A percentile compares a stretch with the other conserved stretches of the same genome.
These are phyloP conservation scores for Hyaloperonospora brassicae DNA, from an alignment of 352 stramenopile genomes.

Conservation along the genomic window DNA sequence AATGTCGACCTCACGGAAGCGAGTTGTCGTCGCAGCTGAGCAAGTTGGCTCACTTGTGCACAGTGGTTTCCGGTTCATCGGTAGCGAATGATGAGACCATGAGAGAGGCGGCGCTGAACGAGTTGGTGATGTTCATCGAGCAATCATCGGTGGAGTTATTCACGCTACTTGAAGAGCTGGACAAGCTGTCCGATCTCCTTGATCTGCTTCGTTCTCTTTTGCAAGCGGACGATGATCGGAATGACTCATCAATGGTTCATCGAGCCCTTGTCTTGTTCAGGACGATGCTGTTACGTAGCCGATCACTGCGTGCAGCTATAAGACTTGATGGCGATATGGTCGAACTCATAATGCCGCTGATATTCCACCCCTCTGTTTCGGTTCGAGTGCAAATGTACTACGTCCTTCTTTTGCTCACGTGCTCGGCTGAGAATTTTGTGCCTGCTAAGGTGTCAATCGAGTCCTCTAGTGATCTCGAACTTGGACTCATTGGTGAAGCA, in stretches of 20 bases:
- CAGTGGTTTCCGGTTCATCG: slow-evolving; percentile 22
- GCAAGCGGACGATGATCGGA: slow-evolving; percentile 4
- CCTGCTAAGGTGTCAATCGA: neutral
- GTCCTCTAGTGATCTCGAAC: neutral
- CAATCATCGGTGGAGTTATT: slow-evolving; percentile 22
- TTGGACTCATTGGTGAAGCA: slow-evolving; percentile 10
- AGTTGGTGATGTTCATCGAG: slow-evolving; percentile 25
- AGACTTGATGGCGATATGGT: slow-evolving; percentile 23
- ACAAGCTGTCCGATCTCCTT: slow-evolving; percentile 23
- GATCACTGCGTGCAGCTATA: slow-evolving; percentile 23
- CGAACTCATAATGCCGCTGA: slow-evolving; percentile 23
- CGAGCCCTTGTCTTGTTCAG: slow-evolving; percentile 32
- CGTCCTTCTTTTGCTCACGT: slow-evolving; percentile 49
- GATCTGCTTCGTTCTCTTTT: slow-evolving; percentile 12
- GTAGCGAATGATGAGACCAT: slow-evolving; percentile 21
- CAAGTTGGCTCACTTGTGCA: slow-evolving; percentile 25
- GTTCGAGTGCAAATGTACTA: slow-evolving; percentile 59
- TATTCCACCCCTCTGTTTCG: slow-evolving; percentile 30
- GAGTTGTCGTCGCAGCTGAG: slow-evolving; percentile 28
- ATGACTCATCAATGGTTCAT: slow-evolving; percentile 14
- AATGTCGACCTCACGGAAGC: slow-evolving; percentile 21
- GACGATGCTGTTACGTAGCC: slow-evolving; percentile 36
- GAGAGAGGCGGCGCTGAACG: slow-evolving; percentile 26
- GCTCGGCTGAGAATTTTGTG: slow-evolving; percentile 39
- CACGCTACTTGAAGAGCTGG: slow-evolving; percentile 33